Evolutionary conservation across 139 green algal species (phyloP), one percentile per base, ranked within the genome.

Genomic region (Chlorella ohadii): DNA sequence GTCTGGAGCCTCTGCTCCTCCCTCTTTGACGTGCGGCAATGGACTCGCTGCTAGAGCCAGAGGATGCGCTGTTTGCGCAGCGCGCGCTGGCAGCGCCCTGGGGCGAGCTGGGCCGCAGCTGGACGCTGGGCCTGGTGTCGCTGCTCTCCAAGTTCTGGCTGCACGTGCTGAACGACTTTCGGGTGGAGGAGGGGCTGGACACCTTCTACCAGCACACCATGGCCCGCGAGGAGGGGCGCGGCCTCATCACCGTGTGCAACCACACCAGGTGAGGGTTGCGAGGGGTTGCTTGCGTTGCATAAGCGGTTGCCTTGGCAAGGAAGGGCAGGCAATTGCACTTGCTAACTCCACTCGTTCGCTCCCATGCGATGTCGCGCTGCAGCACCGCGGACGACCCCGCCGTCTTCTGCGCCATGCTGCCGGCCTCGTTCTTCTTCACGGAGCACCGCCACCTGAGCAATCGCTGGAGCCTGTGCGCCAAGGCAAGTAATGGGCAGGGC

Each of bases 331-430:
- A n/a, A n/a, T n/a, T n/a, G n/a, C n/a, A n/a, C n/a, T n/a, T n/a
- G n/a, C n/a, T n/a, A n/a, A n/a, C n/a, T n/a, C n/a, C n/a, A n/a
- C n/a, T n/a, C n/a, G n/a, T n/a, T n/a, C n/a, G n/a, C n/a, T n/a
- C n/a, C n/a, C n/a, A n/a, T n/a, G n/a, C n/a, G n/a, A n/a, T 51
- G 44, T 9, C 44, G 6, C 6, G 44, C 44, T 82, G 86, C 94
- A 98, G 95, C 89, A 96, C 96, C 19, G 86, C 95, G 51, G 95
- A 98, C 84, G 96, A 98, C 77, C 96, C 96, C 9, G 88, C 90
- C 25, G 63, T 98, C 38, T 80, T 95, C 25, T 91, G 82, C 84
- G 86, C 90, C 7, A 81, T 98, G 61, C 87, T 95, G 34, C 96
- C 96, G 1, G 91, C 87, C 87, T 81, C 63, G 0, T 96, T 92